These are phyloP conservation scores for Daldinia bambusicola DNA, from an alignment of 495 filamentous ascomycete genomes.

Conservation along the genomic window DNA sequence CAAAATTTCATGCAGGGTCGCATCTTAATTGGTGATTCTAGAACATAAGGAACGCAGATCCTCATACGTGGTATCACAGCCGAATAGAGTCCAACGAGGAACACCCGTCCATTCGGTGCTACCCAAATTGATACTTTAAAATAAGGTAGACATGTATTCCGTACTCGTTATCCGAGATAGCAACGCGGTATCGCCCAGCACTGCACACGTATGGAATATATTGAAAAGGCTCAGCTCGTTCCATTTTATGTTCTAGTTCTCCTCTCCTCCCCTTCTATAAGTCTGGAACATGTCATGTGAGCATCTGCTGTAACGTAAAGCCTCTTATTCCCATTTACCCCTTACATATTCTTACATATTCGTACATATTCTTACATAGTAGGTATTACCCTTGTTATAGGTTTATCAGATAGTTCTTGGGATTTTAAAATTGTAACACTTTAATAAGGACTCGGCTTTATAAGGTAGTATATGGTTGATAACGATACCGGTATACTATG, in stretches of 20 bases:
- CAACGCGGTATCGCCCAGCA: background rate
- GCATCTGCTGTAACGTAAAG: background rate
- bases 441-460: background rate
- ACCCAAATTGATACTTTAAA: slow-evolving; percentile 16
- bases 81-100: slow-evolving; percentile 13
- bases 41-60: slow-evolving; percentile 26
- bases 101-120: slow-evolving; percentile 22
- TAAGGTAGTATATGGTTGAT: background rate
- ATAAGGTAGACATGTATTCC: no score
- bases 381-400: background rate
- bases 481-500: no score
- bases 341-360: background rate
- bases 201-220: no score
- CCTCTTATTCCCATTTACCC: background rate
- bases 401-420: background rate
- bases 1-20: slow-evolving; percentile 40
- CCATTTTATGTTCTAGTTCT: slow-evolving; percentile 17
- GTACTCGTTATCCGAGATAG: background rate
- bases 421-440: background rate
- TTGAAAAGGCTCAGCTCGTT: no score
- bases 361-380: no score
- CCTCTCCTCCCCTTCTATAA: background rate
- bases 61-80: slow-evolving; percentile 4
- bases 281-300: background rate
- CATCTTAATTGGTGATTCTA: slow-evolving; percentile 34